Conservation (phyloP, 2,329 filamentous ascomycete genomes). For the Aureobasidium sp. region DNA sequence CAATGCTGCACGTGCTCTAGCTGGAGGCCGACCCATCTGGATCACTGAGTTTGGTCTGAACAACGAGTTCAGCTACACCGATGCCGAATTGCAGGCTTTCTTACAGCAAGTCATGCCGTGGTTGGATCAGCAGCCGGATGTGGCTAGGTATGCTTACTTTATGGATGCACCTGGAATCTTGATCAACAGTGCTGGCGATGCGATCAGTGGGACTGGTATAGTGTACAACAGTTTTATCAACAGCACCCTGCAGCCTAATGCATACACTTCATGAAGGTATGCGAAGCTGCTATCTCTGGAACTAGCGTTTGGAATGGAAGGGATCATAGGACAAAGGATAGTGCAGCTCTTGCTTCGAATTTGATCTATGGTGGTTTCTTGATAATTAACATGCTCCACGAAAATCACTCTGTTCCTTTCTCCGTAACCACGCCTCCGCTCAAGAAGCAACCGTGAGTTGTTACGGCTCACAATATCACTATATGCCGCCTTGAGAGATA, state of each 20-base stretch:
- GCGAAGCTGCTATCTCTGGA: too few relatives aligned
- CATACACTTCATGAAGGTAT: background rate
- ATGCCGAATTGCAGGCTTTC: conserved; percentile 36
- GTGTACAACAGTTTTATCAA: conserved; percentile 20
- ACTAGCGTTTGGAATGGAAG: background rate
- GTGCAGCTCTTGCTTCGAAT: background rate
- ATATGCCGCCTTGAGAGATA: too few relatives aligned
- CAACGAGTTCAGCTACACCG: conserved; percentile 19
- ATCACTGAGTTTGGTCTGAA: conserved; percentile 54
- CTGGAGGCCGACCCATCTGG: conserved; percentile 18
- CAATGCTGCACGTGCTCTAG: conserved; percentile 13
- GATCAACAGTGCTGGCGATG: conserved; percentile 18
- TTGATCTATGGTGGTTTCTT: too few relatives aligned
- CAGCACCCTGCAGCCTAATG: background rate
- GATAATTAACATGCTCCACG: background rate
- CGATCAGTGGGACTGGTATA: conserved; percentile 18
- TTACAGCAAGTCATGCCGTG: conserved; percentile 36
- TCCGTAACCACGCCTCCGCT: too few relatives aligned
- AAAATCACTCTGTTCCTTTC: too few relatives aligned
- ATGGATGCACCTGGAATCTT: conserved; percentile 24
- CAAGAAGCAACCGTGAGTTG: too few relatives aligned
- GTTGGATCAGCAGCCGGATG: conserved; percentile 29
- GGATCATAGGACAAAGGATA: background rate
- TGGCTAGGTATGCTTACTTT: conserved; percentile 33
- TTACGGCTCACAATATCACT: too few relatives aligned